phyloP scores from a whole-genome alignment of 352 stramenopile species.

The Phytophthora pseudosyringae region DNA sequence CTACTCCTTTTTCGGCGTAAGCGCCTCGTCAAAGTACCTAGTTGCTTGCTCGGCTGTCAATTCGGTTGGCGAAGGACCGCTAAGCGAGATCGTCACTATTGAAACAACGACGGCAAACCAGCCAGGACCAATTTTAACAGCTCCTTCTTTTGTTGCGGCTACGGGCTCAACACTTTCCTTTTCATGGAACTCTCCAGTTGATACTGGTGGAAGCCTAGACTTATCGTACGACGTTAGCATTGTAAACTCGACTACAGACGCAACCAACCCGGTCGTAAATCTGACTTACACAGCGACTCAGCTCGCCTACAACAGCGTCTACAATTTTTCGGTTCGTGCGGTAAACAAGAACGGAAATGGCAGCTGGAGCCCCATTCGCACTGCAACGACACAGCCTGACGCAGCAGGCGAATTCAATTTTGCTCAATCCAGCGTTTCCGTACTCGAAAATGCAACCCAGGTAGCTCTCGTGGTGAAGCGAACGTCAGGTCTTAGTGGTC shows the following conservation, averaged over 20 bases:
- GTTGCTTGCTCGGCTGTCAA: slow-evolving; percentile 54
- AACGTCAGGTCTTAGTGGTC: slow-evolving; percentile 51
- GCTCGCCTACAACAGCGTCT: slow-evolving; percentile 47
- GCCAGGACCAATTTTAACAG: slow-evolving; percentile 38
- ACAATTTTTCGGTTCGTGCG: slow-evolving; percentile 45
- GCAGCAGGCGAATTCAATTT: slow-evolving; percentile 64
- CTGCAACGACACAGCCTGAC: slow-evolving; percentile 49
- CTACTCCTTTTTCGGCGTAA: slow-evolving; percentile 43
- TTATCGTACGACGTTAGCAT: slow-evolving; percentile 45
- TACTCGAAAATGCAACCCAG: slow-evolving; percentile 51
- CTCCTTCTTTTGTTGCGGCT: slow-evolving; percentile 31
- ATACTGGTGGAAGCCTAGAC: slow-evolving; percentile 48
- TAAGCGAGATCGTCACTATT: slow-evolving; percentile 33
- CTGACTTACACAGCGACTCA: slow-evolving; percentile 15
- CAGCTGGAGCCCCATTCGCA: slow-evolving; percentile 39
- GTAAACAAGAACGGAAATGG: slow-evolving; percentile 41
- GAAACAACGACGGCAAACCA: slow-evolving; percentile 39
- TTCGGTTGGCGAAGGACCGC: slow-evolving; percentile 36
- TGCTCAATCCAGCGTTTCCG: slow-evolving; percentile 13
- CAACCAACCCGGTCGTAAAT: slow-evolving; percentile 15
- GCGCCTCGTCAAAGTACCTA: slow-evolving; percentile 40
- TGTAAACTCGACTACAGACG: slow-evolving; percentile 7
- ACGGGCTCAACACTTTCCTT: slow-evolving; percentile 52
- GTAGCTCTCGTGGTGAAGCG: slow-evolving; percentile 47
- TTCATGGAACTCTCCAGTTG: slow-evolving; percentile 40